A percentile compares a stretch with the other conserved stretches of the same genome.
These are phyloP conservation scores for Vararia minispora DNA, from an alignment of 768 basidiomycete species.

Conservation along the genomic window DNA sequence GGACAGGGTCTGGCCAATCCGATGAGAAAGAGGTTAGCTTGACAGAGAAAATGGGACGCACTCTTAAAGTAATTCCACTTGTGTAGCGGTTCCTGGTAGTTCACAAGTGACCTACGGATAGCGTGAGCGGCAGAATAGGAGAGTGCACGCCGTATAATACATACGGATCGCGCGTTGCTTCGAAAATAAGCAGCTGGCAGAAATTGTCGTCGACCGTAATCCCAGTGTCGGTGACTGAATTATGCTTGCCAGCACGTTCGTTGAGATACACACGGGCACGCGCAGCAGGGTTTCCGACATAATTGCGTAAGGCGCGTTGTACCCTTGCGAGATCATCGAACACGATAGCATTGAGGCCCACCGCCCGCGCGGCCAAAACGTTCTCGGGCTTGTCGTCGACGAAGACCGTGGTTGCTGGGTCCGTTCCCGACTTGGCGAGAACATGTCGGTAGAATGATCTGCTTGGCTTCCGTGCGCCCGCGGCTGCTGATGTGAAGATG, in stretches of 20 bases:
- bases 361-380: conserved; percentile 42
- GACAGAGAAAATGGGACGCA: conserved; percentile 28
- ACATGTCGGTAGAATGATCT: conserved; percentile 43
- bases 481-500: conserved; percentile 40
- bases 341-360: conserved; percentile 45
- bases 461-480: conserved; percentile 45
- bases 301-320: conserved; percentile 33
- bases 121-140: not conserved
- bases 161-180: conserved; percentile 35
- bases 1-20: too few species aligned
- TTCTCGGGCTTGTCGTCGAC: conserved; percentile 54
- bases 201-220: conserved; percentile 39
- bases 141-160: conserved; percentile 8
- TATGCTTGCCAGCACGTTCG: conserved; percentile 26
- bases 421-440: conserved; percentile 29
- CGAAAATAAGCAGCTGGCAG: conserved; percentile 46
- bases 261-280: conserved; percentile 32
- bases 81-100: conserved; percentile 25
- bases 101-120: conserved; percentile 29
- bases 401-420: conserved; percentile 38
- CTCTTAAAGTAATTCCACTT: conserved; percentile 49
- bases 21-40: too few species aligned
- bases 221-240: conserved; percentile 34
- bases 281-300: conserved; percentile 33
- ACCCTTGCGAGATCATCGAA: conserved; percentile 33